These are phyloP conservation scores for Nemophila menziesii DNA, from an alignment of 257 asterid genomes.

Conservation along the genomic window DNA sequence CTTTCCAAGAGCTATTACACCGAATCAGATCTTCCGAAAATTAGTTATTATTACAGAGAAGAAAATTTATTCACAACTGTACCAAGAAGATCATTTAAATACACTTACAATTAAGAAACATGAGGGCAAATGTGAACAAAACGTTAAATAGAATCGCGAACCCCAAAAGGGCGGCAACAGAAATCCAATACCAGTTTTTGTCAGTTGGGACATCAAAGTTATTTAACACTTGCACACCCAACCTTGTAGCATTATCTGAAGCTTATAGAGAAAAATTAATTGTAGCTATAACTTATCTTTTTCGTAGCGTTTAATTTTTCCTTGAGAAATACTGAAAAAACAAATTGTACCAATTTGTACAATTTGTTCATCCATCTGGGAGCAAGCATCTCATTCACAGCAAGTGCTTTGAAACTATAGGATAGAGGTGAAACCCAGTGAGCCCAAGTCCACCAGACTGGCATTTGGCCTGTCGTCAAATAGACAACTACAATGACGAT, in stretches of 20 bases:
- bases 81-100: constrained; percentile 3
- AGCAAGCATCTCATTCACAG: constrained; percentile 51
- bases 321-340: background rate
- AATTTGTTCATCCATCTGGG: constrained; percentile 41
- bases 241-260: constrained; percentile 17
- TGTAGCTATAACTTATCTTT: too few relatives aligned
- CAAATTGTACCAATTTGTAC: too few relatives aligned
- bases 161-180: constrained; percentile 42
- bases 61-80: background rate
- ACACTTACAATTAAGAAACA: constrained; percentile 49
- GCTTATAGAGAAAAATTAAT: constrained; percentile 24
- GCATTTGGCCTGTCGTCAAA: constrained; percentile 32
- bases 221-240: constrained; percentile 34
- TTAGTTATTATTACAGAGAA: constrained; percentile 1
- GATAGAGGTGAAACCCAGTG: constrained; percentile 56
- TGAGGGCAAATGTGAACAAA: constrained; percentile 46
- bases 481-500: background rate
- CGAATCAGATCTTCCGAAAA: background rate
- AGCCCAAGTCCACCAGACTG: constrained; percentile 66
- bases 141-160: constrained; percentile 36
- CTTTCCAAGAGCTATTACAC: constrained; percentile 53
- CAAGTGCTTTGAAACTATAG: constrained; percentile 39
- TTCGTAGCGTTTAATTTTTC: too few relatives aligned
- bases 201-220: constrained; percentile 31
- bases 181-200: constrained; percentile 57